Evolutionary conservation across 2,329 filamentous ascomycete genomes (phyloP), one percentile per base, ranked within the genome.

Genomic region (Ophiocordyceps robertsii): DNA sequence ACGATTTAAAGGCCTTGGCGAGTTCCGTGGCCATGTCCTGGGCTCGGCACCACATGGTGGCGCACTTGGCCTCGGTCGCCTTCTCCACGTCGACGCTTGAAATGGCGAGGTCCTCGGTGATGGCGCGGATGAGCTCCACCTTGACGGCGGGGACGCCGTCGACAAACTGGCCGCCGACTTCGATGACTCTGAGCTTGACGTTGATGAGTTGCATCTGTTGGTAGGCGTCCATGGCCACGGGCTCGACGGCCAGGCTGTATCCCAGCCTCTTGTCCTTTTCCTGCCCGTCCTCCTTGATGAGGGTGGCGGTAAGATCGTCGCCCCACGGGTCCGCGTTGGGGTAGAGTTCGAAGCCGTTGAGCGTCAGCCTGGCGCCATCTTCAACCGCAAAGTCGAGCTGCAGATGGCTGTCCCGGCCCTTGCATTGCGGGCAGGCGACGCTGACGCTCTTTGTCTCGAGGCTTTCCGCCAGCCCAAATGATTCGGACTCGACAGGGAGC

Each of bases 291-390:
- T 67, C 62, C 35, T 65, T 59, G 30, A 68, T 52, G 43, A 76
- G 66, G 12, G 60, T 51, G 11, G 73, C 73, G 6, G 56, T 60
- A 32, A 77, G 61, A 9, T 59, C 58, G 39, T 60, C 58, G 48
- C 55, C 56, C 55, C 67, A 63, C 1, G 68, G 64, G 53, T 72
- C 62, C 48, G 72, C 57, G 41, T 66, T 59, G 14, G 74, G 73
- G 50, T 78, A 83, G 16, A 83, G 63, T 51, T 76, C 70, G 46
- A 72, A 70, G 44, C 70, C 74, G 57, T 82, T 82, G 44, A 82
- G 52, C 32, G 74, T 53, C 24, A 84, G 62, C 36, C 61, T 63
- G 47, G 72, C 66, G 44, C 55, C 53, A 39, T 62, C 62, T 14
- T 73, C 66, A 47, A 82, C 56, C 44, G 56, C 61, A 51, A 83